Conservation (phyloP, 805 yeast genomes). For the Sugiyamaella boreocaroliniensis region DNA sequence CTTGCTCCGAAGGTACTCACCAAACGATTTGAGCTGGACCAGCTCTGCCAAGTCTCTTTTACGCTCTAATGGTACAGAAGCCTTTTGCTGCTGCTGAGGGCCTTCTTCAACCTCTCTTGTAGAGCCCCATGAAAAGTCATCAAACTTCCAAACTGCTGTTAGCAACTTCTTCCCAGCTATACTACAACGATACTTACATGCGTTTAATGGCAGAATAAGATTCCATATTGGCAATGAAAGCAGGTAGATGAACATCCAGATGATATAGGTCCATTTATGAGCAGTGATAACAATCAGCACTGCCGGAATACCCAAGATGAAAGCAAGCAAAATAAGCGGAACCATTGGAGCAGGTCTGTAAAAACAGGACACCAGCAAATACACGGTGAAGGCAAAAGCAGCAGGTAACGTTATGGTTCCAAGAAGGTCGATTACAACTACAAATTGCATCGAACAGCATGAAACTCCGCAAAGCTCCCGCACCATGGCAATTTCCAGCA, state of each 20-base stretch:
- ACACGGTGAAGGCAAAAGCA: slow-evolving; percentile 75
- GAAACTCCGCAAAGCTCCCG: slow-evolving; percentile 90
- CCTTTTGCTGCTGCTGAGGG: not conserved
- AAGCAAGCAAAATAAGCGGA: slow-evolving; percentile 66
- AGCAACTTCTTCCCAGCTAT: slow-evolving; percentile 50
- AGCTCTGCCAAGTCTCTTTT: not conserved
- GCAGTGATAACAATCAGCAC: slow-evolving; percentile 69
- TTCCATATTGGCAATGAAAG: slow-evolving; percentile 91
- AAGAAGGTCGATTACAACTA: slow-evolving; percentile 71
- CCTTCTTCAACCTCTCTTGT: slow-evolving; percentile 64
- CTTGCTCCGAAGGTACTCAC: slow-evolving; percentile 1
- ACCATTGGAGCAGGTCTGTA: slow-evolving; percentile 69
- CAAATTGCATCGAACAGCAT: slow-evolving; percentile 92
- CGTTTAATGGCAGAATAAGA: slow-evolving; percentile 75
- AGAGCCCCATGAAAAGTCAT: slow-evolving; percentile 95
- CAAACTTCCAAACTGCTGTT: slow-evolving; percentile 66
- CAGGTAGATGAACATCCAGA: slow-evolving; percentile 75
- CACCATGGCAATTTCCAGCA: slow-evolving; percentile 78
- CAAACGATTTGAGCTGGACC: slow-evolving; percentile 6
- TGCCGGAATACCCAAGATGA: slow-evolving; percentile 84
- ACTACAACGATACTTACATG: slow-evolving; percentile 36
- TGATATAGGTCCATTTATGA: slow-evolving; percentile 59
- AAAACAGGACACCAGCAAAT: slow-evolving; percentile 66
- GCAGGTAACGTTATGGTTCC: slow-evolving; percentile 88
- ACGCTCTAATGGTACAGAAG: not conserved